Percentiles rank a stretch among this genome's conserved stretches.
Evolutionary conservation across 306 rosid species (phyloP).

Genomic region (Erythrophleum fordii): DNA sequence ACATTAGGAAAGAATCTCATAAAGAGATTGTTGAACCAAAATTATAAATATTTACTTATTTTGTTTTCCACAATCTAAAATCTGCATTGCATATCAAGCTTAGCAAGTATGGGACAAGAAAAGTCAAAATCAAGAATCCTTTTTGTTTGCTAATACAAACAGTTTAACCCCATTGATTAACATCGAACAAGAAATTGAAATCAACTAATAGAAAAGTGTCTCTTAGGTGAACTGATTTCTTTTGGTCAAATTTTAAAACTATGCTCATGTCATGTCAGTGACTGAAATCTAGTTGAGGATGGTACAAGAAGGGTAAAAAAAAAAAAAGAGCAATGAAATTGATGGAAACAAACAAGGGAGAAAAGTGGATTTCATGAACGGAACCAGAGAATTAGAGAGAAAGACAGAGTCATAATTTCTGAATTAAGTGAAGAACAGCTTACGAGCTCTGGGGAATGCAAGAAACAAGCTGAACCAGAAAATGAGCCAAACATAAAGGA

Average conservation of each 20-base stretch:
- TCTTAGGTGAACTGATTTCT: slow-evolving; percentile 1
- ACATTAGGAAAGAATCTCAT: neutral
- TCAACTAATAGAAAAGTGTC: neutral
- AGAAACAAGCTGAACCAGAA: neutral
- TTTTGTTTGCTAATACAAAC: slow-evolving; percentile 13
- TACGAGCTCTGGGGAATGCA: neutral
- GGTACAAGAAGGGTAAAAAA: neutral
- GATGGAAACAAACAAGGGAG: neutral
- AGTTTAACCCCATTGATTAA: neutral
- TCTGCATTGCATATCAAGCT: neutral
- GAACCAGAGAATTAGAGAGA: neutral
- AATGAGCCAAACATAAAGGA: neutral
- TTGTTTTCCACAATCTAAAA: too few species aligned
- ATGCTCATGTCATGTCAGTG: neutral
- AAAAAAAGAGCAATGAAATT: neutral
- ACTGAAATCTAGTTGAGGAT: neutral
- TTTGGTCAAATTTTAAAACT: neutral
- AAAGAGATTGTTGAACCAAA: neutral
- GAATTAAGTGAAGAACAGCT: neutral
- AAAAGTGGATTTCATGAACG: neutral
- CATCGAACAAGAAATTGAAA: neutral
- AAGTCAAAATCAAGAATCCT: neutral
- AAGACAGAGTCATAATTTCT: neutral
- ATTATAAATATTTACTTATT: neutral
- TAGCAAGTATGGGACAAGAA: neutral